Percentiles rank a stretch among this genome's conserved stretches.
Conservation (phyloP, 805 yeast species). For the Barnettozyma wickerhamii region DNA sequence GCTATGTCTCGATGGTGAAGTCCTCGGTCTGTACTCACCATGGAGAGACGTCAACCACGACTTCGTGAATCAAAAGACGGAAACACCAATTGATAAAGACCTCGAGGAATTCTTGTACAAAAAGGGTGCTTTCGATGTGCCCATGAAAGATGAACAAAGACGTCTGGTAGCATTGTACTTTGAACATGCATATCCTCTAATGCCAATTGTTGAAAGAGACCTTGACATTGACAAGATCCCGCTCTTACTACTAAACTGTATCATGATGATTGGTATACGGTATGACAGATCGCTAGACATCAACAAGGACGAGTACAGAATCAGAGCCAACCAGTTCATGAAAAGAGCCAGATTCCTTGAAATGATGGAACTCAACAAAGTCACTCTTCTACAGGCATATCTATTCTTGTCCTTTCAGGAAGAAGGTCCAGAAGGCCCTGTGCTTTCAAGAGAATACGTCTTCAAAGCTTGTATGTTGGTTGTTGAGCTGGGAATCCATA, state of each 20-base stretch:
- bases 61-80: neutral
- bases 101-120: conserved; percentile 2
- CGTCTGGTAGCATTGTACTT: conserved; percentile 3
- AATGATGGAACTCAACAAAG: conserved; percentile 10
- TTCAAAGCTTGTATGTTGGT: conserved; percentile 7
- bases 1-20: conserved; percentile 11
- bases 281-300: neutral
- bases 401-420: conserved; percentile 6
- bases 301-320: neutral
- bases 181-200: conserved; percentile 8
- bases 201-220: conserved; percentile 7
- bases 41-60: conserved; percentile 9
- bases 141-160: neutral
- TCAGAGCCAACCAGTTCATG: conserved; percentile 2
- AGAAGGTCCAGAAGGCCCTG: conserved; percentile 12
- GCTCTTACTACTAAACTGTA: conserved; percentile 6
- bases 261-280: conserved; percentile 7
- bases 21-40: conserved; percentile 10
- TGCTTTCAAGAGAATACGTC: conserved; percentile 4
- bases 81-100: conserved; percentile 6
- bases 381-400: conserved; percentile 10
- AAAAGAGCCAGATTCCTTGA: conserved; percentile 4
- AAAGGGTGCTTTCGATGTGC: conserved; percentile 9
- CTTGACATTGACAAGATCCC: conserved; percentile 4
- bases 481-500: conserved; percentile 9